Base-by-base conservation (phyloP, 495 filamentous ascomycete genomes). In the Letharia columbiana region DNA sequence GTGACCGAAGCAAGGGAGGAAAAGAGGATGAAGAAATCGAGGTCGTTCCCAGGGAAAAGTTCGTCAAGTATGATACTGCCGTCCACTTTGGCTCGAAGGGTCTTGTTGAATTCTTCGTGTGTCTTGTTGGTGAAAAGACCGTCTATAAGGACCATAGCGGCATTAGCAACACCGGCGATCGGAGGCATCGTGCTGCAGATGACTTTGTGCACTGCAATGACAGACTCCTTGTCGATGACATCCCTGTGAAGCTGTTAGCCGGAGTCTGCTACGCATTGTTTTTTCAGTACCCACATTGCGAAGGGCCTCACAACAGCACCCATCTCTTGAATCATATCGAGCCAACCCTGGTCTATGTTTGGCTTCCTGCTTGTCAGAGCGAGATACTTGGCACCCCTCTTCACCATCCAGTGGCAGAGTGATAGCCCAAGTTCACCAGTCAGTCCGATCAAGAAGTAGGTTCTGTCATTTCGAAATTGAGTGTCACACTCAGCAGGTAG, bases 1-100 rank as follows among this genome's bases (percentile, higher is more conserved):
- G 83, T 75, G 15, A 79, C 74, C 41, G 75, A 75, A 8, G 81
- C 75, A 4, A 79, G 74, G 0, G 85, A 88, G 0, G 82, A 85
- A 62, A 86, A 77, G 47, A 82, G 73, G 33, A 87, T 75, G 74
- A 88, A 87, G 75, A 87, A 89, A 64, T 89, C 86, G 1, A 87
- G 78, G 7, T 71, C 62, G 17, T 73, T 49, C 7, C 45, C 45
- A 10, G 45, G 45, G 11, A 49, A 49, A 20, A 49, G 45, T 0
- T 77, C 67, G 31, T 76, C 65, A 56, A 78, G 66, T 54, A 70
- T 1, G 40, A 66, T 65, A 47, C 71, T 62, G 35, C 77, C 69
- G 17, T 73, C 65, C 47, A 78, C 65, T 23, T 73, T 72, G n/a
- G 74, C 72, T 33, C 59, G 41, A 1, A 74, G 45, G 7, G 52